Conservation (phyloP, 495 filamentous ascomycete species). For the Copromyces sp. region DNA sequence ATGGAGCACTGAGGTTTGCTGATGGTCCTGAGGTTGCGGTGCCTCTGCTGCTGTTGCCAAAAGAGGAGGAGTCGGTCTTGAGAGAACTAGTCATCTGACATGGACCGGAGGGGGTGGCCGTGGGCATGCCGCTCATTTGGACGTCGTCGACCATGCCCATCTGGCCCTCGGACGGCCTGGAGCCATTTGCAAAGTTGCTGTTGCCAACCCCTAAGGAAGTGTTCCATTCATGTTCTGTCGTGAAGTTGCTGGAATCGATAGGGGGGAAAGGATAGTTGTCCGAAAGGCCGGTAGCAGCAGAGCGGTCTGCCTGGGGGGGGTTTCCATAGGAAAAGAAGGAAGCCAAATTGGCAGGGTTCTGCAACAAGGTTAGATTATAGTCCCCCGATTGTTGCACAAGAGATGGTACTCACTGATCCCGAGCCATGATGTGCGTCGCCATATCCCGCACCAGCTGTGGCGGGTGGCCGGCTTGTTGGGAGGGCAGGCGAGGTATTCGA, state of each 20-base stretch:
- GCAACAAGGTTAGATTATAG: not conserved
- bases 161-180: not conserved
- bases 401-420: not conserved
- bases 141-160: not conserved
- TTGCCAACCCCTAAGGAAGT: rapidly evolving
- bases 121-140: not conserved
- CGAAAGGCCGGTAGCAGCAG: not conserved
- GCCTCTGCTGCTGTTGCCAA: not conserved
- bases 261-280: rapidly evolving
- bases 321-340: not conserved
- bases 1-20: not conserved
- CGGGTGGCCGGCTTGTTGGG: not conserved
- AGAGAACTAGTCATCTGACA: not conserved
- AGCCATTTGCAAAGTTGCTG: not conserved
- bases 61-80: not conserved
- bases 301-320: not conserved
- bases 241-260: not conserved
- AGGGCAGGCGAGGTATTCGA: not conserved
- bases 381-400: not conserved
- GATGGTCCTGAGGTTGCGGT: not conserved
- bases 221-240: not conserved
- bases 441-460: not conserved
- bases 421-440: not conserved
- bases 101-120: not conserved
- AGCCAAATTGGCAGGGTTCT: not conserved